phyloP scores from a whole-genome alignment of 352 stramenopile species.

The Globisporangium emineosum region DNA sequence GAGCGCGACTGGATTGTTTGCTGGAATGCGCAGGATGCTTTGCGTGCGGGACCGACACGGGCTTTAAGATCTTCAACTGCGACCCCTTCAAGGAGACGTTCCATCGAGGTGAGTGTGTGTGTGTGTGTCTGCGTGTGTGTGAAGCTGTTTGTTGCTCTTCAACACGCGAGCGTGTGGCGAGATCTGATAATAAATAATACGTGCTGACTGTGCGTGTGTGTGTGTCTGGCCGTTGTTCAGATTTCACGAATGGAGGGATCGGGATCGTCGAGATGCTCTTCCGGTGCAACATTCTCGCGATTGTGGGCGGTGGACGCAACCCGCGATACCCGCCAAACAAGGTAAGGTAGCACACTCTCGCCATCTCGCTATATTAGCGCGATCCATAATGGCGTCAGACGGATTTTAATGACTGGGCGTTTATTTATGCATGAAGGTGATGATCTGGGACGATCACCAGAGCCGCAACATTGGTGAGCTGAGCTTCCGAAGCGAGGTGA shows the following conservation, averaged over 20 bases:
- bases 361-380: background rate
- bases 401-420: background rate
- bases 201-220: background rate
- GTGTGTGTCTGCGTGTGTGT: background rate
- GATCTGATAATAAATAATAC: slow-evolving; percentile 2
- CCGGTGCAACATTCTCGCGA: slow-evolving; percentile 97
- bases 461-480: slow-evolving; percentile 97
- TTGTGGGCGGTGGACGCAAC: slow-evolving; percentile 90
- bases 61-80: slow-evolving; percentile 99
- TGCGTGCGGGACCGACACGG: slow-evolving; percentile 92
- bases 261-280: slow-evolving; percentile 99
- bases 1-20: too few species aligned
- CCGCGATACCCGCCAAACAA: slow-evolving; percentile 96
- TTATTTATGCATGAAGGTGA: slow-evolving; percentile 68
- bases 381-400: background rate
- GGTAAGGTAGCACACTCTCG: slow-evolving; percentile 24
- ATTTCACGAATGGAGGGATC: slow-evolving; percentile 95
- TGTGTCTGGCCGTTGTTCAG: slow-evolving; percentile 37
- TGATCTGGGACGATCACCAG: slow-evolving; percentile 99
- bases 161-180: background rate
- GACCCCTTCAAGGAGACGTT: slow-evolving; percentile 98
- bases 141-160: background rate
- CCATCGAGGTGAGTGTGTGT: slow-evolving; percentile 63
- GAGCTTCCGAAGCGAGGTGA: slow-evolving; percentile 96
- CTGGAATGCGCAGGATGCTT: slow-evolving; percentile 81